Evolutionary conservation across 2,329 filamentous ascomycete species (phyloP).

Genomic region (Elsinoe perseae): DNA sequence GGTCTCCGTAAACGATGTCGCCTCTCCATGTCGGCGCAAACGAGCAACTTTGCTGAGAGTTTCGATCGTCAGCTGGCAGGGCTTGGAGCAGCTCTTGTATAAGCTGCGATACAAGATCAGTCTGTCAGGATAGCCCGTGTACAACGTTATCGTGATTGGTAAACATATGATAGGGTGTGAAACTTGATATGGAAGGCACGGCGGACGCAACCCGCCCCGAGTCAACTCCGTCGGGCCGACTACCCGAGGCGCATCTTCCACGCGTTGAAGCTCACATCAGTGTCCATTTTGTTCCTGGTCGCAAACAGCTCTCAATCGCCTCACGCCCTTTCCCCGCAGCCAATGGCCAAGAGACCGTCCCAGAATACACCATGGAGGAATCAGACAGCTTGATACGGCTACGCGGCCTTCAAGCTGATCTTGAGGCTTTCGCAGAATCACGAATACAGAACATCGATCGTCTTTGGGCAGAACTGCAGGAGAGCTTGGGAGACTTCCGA

Average conservation of each 20-base stretch:
- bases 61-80: too few relatives aligned
- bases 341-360: background rate
- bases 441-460: constrained; percentile 64
- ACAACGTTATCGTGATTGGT: too few relatives aligned
- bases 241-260: background rate
- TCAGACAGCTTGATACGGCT: constrained; percentile 66
- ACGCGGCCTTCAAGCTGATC: constrained; percentile 76
- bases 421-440: constrained; percentile 66
- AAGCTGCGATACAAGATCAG: too few relatives aligned
- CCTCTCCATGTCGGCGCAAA: background rate
- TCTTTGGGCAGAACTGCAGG: constrained; percentile 57
- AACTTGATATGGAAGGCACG: background rate
- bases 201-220: background rate
- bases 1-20: background rate
- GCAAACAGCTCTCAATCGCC: background rate
- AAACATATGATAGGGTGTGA: too few relatives aligned
- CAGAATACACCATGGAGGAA: constrained; percentile 55
- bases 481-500: constrained; percentile 58
- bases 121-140: too few relatives aligned
- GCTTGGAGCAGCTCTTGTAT: too few relatives aligned
- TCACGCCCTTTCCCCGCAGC: background rate
- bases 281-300: background rate
- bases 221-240: background rate
- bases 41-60: too few relatives aligned
- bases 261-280: constrained; percentile 5